Evolutionary conservation across 257 asterid species (phyloP).

Genomic region (Perilla frutescens): DNA sequence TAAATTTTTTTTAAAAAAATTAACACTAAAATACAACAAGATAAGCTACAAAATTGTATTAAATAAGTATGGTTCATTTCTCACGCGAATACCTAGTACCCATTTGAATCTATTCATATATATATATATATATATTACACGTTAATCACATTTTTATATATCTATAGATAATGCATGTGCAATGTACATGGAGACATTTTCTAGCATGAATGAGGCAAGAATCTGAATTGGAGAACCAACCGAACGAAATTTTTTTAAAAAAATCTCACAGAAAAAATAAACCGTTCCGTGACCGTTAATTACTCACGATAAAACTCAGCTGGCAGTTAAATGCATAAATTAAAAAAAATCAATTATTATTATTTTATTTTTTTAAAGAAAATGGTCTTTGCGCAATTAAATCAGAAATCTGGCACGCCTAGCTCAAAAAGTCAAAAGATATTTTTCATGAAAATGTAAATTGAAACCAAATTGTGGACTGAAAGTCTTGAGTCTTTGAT

Average conservation of each 20-base stretch:
- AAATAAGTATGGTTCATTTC: no score
- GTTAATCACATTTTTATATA: background rate
- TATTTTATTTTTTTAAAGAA: no score
- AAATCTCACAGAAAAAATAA: background rate
- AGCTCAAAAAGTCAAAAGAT: background rate
- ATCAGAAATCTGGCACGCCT: no score
- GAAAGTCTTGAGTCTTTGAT: background rate
- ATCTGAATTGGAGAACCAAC: background rate
- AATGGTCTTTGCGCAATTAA: no score
- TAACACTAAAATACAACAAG: no score
- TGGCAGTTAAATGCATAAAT: no score
- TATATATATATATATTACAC: background rate
- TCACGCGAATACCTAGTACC: no score
- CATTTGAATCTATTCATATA: no score
- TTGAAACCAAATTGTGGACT: slow-evolving; percentile 15
- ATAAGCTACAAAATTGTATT: no score
- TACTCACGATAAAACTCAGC: background rate
- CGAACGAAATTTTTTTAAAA: background rate
- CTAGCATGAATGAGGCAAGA: background rate
- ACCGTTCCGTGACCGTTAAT: background rate
- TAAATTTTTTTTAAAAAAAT: no score
- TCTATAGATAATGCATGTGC: background rate
- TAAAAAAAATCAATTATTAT: no score
- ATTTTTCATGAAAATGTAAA: slow-evolving; percentile 41
- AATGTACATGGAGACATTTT: slow-evolving; percentile 21